A percentile compares a stretch with the other conserved stretches of the same genome.
Evolutionary conservation across 2,329 filamentous ascomycete genomes (phyloP).

Genomic region (Metarhizium brunneum): DNA sequence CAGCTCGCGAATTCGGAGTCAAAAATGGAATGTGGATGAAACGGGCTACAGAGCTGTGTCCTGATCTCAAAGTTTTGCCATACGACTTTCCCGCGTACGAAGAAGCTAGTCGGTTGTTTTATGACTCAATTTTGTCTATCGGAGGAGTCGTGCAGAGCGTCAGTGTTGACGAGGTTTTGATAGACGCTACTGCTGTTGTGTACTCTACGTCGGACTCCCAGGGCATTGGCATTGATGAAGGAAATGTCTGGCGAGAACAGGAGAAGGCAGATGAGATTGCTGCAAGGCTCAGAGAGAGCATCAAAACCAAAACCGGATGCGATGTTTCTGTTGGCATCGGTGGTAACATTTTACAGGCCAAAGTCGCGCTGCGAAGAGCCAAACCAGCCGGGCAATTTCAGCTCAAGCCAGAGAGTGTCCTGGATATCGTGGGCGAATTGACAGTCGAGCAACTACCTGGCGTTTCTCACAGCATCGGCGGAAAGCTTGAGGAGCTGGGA

Average conservation of each 20-base stretch:
- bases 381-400: slow-evolving; percentile 93
- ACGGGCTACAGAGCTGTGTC: slow-evolving; percentile 70
- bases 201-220: slow-evolving; percentile 56
- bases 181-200: slow-evolving; percentile 71
- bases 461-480: slow-evolving; percentile 81
- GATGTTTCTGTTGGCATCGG: slow-evolving; percentile 90
- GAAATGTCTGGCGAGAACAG: slow-evolving; percentile 68
- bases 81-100: slow-evolving; percentile 97
- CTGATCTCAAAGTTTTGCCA: slow-evolving; percentile 78
- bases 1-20: slow-evolving; percentile 73
- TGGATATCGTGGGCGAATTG: slow-evolving; percentile 68
- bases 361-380: slow-evolving; percentile 79
- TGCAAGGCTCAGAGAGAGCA: slow-evolving; percentile 51
- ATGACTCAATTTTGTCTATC: slow-evolving; percentile 69
- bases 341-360: slow-evolving; percentile 81
- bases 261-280: slow-evolving; percentile 64
- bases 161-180: slow-evolving; percentile 87
- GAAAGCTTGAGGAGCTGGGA: slow-evolving; percentile 80
- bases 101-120: slow-evolving; percentile 80
- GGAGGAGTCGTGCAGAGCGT: slow-evolving; percentile 89
- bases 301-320: slow-evolving; percentile 71
- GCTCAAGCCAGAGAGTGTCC: slow-evolving; percentile 69
- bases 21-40: slow-evolving; percentile 99
- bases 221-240: slow-evolving; percentile 54
- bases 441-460: slow-evolving; percentile 78